A percentile compares a stretch with the other conserved stretches of the same genome.
Conservation (phyloP, 2,329 filamentous ascomycete genomes). For the Tolypocladium guangdongense region DNA sequence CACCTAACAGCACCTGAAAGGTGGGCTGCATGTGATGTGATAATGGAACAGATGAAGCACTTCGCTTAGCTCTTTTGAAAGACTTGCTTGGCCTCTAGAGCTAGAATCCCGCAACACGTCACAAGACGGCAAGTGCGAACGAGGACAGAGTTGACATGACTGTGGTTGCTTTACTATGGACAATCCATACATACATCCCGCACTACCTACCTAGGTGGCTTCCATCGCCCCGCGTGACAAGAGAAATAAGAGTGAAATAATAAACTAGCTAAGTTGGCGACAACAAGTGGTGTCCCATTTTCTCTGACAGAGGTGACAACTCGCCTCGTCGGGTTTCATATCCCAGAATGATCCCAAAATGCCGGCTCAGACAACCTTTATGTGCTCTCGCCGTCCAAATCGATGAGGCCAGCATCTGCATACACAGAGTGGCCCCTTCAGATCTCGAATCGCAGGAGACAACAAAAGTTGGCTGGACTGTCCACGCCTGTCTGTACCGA, state of each 20-base stretch:
- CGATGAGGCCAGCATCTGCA: not conserved
- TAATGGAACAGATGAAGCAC: too few relatives aligned
- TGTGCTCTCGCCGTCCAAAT: not conserved
- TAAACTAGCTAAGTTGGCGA: slow-evolving; percentile 11
- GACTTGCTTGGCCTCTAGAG: not conserved
- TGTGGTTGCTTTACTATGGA: slow-evolving; percentile 17
- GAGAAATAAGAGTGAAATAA: slow-evolving; percentile 15
- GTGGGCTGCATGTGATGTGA: not conserved
- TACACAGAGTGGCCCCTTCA: not conserved
- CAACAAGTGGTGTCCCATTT: not conserved
- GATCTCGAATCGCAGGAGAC: not conserved
- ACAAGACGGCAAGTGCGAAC: not conserved
- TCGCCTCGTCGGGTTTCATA: not conserved
- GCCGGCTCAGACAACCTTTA: not conserved
- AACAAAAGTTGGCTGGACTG: too few relatives aligned
- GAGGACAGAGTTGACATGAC: slow-evolving; percentile 5
- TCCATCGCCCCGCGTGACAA: slow-evolving; percentile 9
- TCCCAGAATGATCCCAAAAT: slow-evolving; percentile 3
- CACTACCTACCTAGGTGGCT: slow-evolving; percentile 4
- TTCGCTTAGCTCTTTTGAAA: not conserved
- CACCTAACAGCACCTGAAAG: too few relatives aligned
- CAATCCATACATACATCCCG: slow-evolving; percentile 19
- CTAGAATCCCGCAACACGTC: not conserved
- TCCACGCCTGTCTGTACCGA: not conserved
- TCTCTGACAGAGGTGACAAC: not conserved